Evolutionary conservation across 805 yeast species (phyloP).

Genomic region (Yamadazyma sp.): DNA sequence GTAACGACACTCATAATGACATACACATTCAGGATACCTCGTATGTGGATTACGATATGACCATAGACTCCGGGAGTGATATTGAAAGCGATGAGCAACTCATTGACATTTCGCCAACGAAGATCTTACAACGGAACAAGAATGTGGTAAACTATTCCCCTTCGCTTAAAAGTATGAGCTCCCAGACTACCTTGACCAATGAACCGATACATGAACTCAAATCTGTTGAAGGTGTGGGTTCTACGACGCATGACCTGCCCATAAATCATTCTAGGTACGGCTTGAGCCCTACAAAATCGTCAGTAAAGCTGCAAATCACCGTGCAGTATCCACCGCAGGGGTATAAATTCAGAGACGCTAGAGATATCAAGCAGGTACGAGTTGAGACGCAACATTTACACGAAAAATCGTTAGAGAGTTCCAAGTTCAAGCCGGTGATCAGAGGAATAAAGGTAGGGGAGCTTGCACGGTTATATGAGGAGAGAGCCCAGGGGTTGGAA

Average conservation of each 20-base stretch:
- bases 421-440: slow-evolving; percentile 38
- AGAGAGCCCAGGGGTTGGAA: slow-evolving; percentile 46
- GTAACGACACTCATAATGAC: slow-evolving; percentile 9
- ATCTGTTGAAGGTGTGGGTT: background rate
- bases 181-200: slow-evolving; percentile 3
- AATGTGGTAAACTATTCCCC: slow-evolving; percentile 2
- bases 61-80: slow-evolving; percentile 24
- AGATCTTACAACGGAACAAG: slow-evolving; percentile 7
- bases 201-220: background rate
- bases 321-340: slow-evolving; percentile 40
- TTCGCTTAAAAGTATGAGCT: background rate
- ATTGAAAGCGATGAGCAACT: slow-evolving; percentile 17
- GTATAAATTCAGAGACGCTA: slow-evolving; percentile 24
- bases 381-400: slow-evolving; percentile 1
- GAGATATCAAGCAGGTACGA: background rate
- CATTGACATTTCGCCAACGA: slow-evolving; percentile 8
- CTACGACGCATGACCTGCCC: no score
- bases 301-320: no score
- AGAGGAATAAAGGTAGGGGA: slow-evolving; percentile 61
- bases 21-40: slow-evolving; percentile 29
- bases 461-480: slow-evolving; percentile 64
- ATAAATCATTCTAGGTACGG: no score
- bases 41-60: slow-evolving; percentile 34
- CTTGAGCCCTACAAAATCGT: no score
- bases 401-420: background rate